Evolutionary conservation across 2,329 filamentous ascomycete species (phyloP), one percentile per base, ranked within the genome.

Genomic region (Cladorrhinum sp.): DNA sequence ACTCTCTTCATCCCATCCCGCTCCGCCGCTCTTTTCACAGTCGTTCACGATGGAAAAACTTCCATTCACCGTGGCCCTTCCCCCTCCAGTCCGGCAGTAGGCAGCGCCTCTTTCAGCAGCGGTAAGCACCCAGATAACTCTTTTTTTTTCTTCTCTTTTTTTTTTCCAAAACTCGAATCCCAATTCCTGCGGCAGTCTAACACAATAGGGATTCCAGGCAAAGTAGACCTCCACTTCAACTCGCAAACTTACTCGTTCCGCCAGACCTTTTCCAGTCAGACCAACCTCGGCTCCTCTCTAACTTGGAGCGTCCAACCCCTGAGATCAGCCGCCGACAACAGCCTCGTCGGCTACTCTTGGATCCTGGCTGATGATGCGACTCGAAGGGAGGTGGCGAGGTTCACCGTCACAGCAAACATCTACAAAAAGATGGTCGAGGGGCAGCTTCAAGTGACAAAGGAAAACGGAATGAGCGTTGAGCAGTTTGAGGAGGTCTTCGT

Each of bases 391-490:
- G 23, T 53, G 22, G 51, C 51, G 2, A 38, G 29, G 27, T 53
- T 53, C 16, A 16, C 13, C 2, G 27, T 29, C n/a, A 53, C 29
- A 2, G 51, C 51, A 2, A 36, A 36, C 2, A 22, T 29, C 1
- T 36, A 29, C 13, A 53, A 53, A n/a, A 53, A 53, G 51, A 36
- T 36, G n/a, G 29, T 53, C 2, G 27, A 53, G 29, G 51, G 51
- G 2, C 13, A 36, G 51, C 4, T 53, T 10, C n/a, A 32, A 6
- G 12, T 53, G 6, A 3, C 36, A 7, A 22, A 9, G 51, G 10
- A 41, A 13, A 13, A 13, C 36, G 51, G 27, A 10, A 5, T 38
- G 51, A 38, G 27, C 2, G 23, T 20, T 9, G 25, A 20, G 3
- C 51, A 53, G 51, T 36, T 53, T 20, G 51, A 53, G 7, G 51